These are phyloP conservation scores for Neurospora discreta DNA, from an alignment of 495 filamentous ascomycete genomes.

Conservation along the genomic window DNA sequence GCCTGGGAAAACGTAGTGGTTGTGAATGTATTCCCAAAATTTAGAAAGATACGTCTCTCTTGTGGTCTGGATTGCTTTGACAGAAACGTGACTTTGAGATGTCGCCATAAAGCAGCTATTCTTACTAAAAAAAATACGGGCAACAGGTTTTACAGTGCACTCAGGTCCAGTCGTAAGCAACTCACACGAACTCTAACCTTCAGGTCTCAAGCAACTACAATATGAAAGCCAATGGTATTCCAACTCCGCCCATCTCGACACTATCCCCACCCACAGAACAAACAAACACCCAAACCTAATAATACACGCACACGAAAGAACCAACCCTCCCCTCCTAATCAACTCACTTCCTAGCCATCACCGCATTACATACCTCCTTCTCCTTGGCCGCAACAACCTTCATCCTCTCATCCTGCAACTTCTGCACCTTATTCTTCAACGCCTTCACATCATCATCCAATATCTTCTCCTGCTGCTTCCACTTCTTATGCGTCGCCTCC, in stretches of 20 bases:
- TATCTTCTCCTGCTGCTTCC: conserved; percentile 47
- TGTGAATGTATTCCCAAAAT: not conserved
- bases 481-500: conserved; percentile 53
- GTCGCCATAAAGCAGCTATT: too few relatives aligned
- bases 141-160: too few relatives aligned
- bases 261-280: not conserved
- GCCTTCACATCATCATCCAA: conserved; percentile 58
- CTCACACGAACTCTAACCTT: not conserved
- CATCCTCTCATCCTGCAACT: conserved; percentile 58
- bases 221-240: not conserved
- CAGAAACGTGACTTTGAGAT: too few relatives aligned
- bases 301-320: not conserved
- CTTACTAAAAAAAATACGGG: too few relatives aligned
- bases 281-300: not conserved
- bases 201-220: not conserved
- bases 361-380: conserved; percentile 48
- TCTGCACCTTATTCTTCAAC: conserved; percentile 59
- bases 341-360: conserved; percentile 9
- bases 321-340: not conserved
- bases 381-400: conserved; percentile 57
- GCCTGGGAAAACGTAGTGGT: not conserved
- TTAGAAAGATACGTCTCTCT: not conserved
- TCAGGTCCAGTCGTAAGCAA: too few relatives aligned
- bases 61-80: not conserved
- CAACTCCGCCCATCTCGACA: not conserved